A percentile compares a stretch with the other conserved stretches of the same genome.
phyloP scores from a whole-genome alignment of 2,329 filamentous ascomycete genomes.

The Neofusicoccum laricinum region DNA sequence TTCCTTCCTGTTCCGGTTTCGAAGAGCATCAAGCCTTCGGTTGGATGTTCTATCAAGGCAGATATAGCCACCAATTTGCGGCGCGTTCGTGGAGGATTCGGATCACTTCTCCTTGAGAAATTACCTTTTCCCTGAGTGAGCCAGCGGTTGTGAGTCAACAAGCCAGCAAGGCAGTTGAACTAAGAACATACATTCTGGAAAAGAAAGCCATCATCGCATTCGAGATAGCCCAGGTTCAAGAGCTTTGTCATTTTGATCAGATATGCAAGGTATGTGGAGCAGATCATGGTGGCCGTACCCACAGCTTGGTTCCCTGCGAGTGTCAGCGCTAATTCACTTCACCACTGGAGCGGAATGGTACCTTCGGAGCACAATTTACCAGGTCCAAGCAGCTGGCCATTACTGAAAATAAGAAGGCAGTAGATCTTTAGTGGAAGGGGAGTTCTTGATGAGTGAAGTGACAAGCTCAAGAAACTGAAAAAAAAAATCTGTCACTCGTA shows the following conservation, averaged over 20 bases:
- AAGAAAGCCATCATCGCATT: slow-evolving; percentile 36
- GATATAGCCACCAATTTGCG: slow-evolving; percentile 33
- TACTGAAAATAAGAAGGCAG: too few species aligned
- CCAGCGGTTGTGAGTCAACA: neutral
- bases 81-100: slow-evolving; percentile 24
- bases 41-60: slow-evolving; percentile 29
- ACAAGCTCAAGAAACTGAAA: too few species aligned
- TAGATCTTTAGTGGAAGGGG: too few species aligned
- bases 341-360: neutral
- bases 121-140: slow-evolving; percentile 20
- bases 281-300: slow-evolving; percentile 21
- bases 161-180: too few species aligned
- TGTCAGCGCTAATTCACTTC: neutral
- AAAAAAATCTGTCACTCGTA: too few species aligned
- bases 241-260: slow-evolving; percentile 21
- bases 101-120: slow-evolving; percentile 27
- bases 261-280: neutral
- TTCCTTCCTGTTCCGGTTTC: slow-evolving; percentile 35
- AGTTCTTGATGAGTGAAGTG: too few species aligned
- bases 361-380: neutral
- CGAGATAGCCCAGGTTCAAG: slow-evolving; percentile 33
- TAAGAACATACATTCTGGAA: slow-evolving; percentile 28
- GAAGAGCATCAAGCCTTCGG: slow-evolving; percentile 34
- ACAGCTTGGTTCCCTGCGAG: slow-evolving; percentile 35
- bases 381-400: neutral